A percentile compares a stretch with the other conserved stretches of the same genome.
These are phyloP conservation scores for Diversispora eburnea DNA, from an alignment of 192 early-diverging fungal genomes.

Conservation along the genomic window DNA sequence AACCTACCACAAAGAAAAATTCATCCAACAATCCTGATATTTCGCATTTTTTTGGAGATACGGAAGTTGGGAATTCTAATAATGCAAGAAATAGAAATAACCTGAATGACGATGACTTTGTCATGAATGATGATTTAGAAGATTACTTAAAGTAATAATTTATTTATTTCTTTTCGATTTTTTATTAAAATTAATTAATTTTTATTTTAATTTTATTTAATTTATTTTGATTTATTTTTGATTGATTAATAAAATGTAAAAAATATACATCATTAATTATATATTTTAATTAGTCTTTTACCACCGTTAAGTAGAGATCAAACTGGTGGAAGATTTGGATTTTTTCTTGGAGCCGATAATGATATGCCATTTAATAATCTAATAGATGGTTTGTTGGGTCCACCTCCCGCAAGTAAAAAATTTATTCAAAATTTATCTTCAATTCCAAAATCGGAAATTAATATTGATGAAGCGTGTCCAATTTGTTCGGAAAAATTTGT, in stretches of 20 bases:
- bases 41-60: slow-evolving; percentile 12
- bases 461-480: slow-evolving; percentile 38
- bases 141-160: slow-evolving; percentile 13
- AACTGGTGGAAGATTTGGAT: background rate
- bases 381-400: slow-evolving; percentile 13
- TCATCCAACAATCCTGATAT: slow-evolving; percentile 13
- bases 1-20: background rate
- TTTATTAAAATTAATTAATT: background rate
- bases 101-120: too few species aligned
- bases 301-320: slow-evolving; percentile 36
- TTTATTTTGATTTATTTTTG: too few species aligned
- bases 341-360: background rate
- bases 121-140: background rate
- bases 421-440: slow-evolving; percentile 38
- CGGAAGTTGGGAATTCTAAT: background rate
- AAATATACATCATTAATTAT: too few species aligned
- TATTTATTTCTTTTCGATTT: background rate
- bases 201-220: background rate
- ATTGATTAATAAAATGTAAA: too few species aligned
- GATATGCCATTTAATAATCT: background rate
- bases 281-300: too few species aligned
- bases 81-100: background rate
- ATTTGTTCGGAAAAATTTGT: slow-evolving; percentile 40
- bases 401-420: slow-evolving; percentile 41
- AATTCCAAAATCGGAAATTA: slow-evolving; percentile 35